These are phyloP conservation scores for Pezicula radicicola DNA, from an alignment of 2,329 filamentous ascomycete genomes.

Conservation along the genomic window DNA sequence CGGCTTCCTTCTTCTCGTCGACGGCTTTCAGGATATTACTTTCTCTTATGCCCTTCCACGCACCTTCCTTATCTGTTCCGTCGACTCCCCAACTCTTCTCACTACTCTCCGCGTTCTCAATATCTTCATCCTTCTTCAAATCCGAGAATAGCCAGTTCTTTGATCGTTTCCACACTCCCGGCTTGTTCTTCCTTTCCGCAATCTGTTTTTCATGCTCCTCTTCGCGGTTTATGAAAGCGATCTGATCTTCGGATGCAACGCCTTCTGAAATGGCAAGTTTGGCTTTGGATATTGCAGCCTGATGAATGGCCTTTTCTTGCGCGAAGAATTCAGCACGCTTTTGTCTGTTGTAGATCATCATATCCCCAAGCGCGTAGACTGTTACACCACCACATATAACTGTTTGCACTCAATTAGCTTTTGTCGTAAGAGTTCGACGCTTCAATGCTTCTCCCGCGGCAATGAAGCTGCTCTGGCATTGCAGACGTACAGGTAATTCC, in stretches of 20 bases:
- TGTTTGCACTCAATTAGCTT: slow-evolving; percentile 23
- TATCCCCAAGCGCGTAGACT: slow-evolving; percentile 61
- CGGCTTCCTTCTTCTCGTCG: slow-evolving; percentile 24
- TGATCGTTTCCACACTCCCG: slow-evolving; percentile 19
- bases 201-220: slow-evolving; percentile 41
- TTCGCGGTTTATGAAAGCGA: slow-evolving; percentile 52
- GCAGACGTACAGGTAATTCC: slow-evolving; percentile 26
- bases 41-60: slow-evolving; percentile 16
- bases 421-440: background rate
- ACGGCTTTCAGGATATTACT: slow-evolving; percentile 23
- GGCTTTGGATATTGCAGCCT: slow-evolving; percentile 41
- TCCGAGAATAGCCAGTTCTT: slow-evolving; percentile 30
- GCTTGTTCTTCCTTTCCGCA: slow-evolving; percentile 24
- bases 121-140: slow-evolving; percentile 29
- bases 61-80: slow-evolving; percentile 19
- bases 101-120: slow-evolving; percentile 18
- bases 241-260: slow-evolving; percentile 44
- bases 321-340: slow-evolving; percentile 62
- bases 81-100: slow-evolving; percentile 20
- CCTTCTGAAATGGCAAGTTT: slow-evolving; percentile 38
- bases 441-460: background rate
- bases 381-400: slow-evolving; percentile 59
- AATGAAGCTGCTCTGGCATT: background rate
- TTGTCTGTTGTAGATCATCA: slow-evolving; percentile 65
- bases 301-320: slow-evolving; percentile 38